Base-by-base conservation (phyloP, 2,329 filamentous ascomycete species). In the Aspergillus cejpii region DNA sequence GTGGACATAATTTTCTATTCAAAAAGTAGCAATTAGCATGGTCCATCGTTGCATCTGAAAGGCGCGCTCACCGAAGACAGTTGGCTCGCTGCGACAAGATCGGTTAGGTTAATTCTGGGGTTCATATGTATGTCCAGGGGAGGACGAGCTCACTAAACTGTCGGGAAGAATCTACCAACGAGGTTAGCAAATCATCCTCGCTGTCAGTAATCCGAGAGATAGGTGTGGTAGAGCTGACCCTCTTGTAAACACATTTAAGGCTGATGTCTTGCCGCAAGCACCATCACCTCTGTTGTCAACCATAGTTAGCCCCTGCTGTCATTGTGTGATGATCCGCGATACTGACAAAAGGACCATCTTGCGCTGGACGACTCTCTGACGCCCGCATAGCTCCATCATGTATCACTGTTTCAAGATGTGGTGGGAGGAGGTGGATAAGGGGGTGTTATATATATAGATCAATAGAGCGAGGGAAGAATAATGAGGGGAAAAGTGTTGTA, bases 201-300 rank as follows among this genome's bases (percentile, higher is more conserved):
- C 24, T 23, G 36, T 15, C 14, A 31, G 36, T 41, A n/a, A 41
- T 36, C 23, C 8, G 5, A 8, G 41, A 36, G 41, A 39, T 37
- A 38, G 29, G 36, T 49, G 33, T 31, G 42, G 38, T 47, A 44
- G 43, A 42, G 36, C 81, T 59, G 74, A 94, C 85, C 91, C 91
- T 85, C 91, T 83, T 57, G 92, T 98, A 73, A 98, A 98, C 67
- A 98, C 92, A 67, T 98, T 98, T 60, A 98, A 74, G 62, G 97
- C 72, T 54, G 90, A 96, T 44, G 92, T 98, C 78, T 98, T 98
- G 65, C 91, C 91, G 70, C 86, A 94, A 58, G 91, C 91, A 77
- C 91, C 91, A 67, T 97, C 91, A 60, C 91, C 91, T 65, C 89
- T 95, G 58, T 50, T 45, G 42, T 39, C 34, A 43, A 40, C 6